phyloP scores from a whole-genome alignment of 2,329 filamentous ascomycete species.

The Emergomyces pasteurianus region DNA sequence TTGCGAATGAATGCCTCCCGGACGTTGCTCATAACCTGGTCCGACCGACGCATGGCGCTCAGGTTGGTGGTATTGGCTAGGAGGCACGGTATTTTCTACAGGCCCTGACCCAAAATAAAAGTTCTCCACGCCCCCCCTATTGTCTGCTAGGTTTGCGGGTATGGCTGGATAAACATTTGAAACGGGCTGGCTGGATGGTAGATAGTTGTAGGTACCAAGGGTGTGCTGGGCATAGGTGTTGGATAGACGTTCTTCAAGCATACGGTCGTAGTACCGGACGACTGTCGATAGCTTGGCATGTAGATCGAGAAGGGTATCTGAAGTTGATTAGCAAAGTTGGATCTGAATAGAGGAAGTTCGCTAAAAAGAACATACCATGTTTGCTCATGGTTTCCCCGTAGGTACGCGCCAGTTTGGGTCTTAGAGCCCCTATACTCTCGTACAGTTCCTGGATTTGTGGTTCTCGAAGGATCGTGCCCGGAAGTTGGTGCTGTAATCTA shows the following conservation, averaged over 20 bases:
- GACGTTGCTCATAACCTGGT: neutral
- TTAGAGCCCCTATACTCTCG: conserved; percentile 85
- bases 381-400: conserved; percentile 99
- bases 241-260: conserved; percentile 90
- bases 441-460: conserved; percentile 97
- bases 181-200: conserved; percentile 37
- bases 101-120: conserved; percentile 64
- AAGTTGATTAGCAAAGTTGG: conserved; percentile 11
- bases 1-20: conserved; percentile 12
- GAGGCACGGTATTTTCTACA: conserved; percentile 35
- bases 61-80: conserved; percentile 39
- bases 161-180: conserved; percentile 61
- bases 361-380: conserved; percentile 55
- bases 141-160: conserved; percentile 40
- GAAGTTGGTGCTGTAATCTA: conserved; percentile 84
- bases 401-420: conserved; percentile 86
- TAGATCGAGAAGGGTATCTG: conserved; percentile 83
- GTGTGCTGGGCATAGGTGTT: conserved; percentile 81
- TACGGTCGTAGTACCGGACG: conserved; percentile 92
- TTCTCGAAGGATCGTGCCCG: conserved; percentile 89
- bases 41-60: conserved; percentile 3
- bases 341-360: neutral
- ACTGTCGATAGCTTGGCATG: conserved; percentile 94
- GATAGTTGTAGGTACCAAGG: conserved; percentile 47
- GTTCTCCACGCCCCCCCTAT: conserved; percentile 52